phyloP scores from a whole-genome alignment of 2,329 filamentous ascomycete genomes.

The Beauveria scarabaeidicola region DNA sequence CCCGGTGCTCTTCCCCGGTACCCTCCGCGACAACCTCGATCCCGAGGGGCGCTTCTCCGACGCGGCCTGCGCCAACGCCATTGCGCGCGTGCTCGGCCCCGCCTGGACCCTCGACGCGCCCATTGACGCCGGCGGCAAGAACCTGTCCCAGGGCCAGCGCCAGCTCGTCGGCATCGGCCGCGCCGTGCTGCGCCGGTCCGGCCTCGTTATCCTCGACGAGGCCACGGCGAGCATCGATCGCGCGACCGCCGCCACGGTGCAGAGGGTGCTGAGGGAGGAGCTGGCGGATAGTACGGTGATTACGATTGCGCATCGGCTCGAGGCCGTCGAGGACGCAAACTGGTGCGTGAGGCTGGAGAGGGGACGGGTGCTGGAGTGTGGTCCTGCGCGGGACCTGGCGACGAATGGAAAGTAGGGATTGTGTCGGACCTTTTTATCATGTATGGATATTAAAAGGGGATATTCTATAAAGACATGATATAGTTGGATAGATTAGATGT shows the following conservation, averaged over 20 bases:
- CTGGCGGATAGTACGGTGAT: constrained; percentile 51
- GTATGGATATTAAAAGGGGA: neutral
- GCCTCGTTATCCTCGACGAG: constrained; percentile 55
- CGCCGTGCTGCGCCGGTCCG: constrained; percentile 50
- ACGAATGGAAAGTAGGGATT: neutral
- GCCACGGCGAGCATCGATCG: constrained; percentile 56
- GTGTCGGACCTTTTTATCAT: too few relatives aligned
- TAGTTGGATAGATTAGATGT: neutral
- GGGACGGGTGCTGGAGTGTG: constrained; percentile 42
- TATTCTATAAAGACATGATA: neutral
- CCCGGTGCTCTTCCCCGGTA: constrained; percentile 52
- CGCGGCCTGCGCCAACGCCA: constrained; percentile 38
- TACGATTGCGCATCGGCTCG: constrained; percentile 56
- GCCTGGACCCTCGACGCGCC: constrained; percentile 39
- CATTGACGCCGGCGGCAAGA: constrained; percentile 52
- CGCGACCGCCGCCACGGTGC: constrained; percentile 48
- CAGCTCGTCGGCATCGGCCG: constrained; percentile 54
- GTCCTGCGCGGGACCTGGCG: constrained; percentile 25
- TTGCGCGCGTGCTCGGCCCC: constrained; percentile 51
- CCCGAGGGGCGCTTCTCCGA: constrained; percentile 52
- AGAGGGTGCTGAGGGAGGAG: constrained; percentile 48
- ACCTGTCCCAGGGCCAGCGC: constrained; percentile 53
- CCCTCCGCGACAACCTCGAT: constrained; percentile 58
- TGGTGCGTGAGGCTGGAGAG: constrained; percentile 46
- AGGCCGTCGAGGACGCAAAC: constrained; percentile 51